These are phyloP conservation scores for Claviceps sp. DNA, from an alignment of 2,329 filamentous ascomycete genomes.

Conservation along the genomic window DNA sequence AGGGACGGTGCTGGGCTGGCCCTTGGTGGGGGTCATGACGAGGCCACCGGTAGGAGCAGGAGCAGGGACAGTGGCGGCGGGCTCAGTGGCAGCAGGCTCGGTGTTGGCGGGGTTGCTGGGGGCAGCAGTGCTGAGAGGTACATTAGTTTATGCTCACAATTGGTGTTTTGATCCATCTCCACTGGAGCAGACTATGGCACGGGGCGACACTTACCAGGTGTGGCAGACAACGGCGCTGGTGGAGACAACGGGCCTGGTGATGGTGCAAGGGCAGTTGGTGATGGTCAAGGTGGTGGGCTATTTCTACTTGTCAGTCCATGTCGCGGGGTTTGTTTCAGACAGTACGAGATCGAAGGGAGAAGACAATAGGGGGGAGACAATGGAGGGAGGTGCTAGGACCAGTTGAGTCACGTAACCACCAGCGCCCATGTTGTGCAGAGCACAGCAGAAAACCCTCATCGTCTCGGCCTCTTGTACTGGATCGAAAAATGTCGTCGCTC, in stretches of 20 bases:
- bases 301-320: neutral
- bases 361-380: too few species aligned
- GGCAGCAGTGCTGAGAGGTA: neutral
- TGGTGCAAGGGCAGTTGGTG: constrained; percentile 58
- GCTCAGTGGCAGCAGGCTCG: neutral
- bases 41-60: constrained; percentile 7
- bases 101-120: neutral
- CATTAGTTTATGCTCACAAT: neutral
- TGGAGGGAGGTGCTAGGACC: too few species aligned
- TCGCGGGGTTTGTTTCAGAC: neutral
- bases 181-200: neutral
- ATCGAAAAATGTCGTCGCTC: too few species aligned
- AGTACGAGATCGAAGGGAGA: too few species aligned
- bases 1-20: constrained; percentile 25
- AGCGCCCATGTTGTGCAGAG: too few species aligned
- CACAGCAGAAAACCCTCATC: neutral
- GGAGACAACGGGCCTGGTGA: constrained; percentile 44
- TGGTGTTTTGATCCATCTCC: neutral
- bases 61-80: constrained; percentile 1
- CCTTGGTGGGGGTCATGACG: constrained; percentile 13
- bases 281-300: constrained; percentile 57
- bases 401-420: too few species aligned
- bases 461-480: neutral
- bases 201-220: constrained; percentile 32
- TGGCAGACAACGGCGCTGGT: constrained; percentile 38